phyloP scores from a whole-genome alignment of 108 stramenopile genomes.

The Nitzschia sp. region DNA sequence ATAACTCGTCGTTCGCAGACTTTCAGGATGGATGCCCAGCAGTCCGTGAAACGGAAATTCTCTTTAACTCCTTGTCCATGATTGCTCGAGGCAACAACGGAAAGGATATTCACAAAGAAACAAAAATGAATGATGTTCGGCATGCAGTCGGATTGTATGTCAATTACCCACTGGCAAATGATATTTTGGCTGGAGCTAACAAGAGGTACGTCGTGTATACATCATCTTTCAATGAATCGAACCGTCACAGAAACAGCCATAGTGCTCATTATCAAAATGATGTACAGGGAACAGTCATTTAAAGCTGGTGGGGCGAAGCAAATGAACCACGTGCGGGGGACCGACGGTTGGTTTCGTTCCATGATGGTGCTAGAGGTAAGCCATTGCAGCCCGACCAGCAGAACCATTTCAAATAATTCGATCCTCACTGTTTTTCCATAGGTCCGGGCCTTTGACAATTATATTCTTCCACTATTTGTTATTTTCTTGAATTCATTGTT shows the following conservation, averaged over 20 bases:
- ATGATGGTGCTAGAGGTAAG: slow-evolving; percentile 34
- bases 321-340: slow-evolving; percentile 37
- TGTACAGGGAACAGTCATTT: slow-evolving; percentile 15
- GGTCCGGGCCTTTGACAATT: slow-evolving; percentile 38
- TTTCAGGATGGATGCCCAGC: slow-evolving; percentile 24
- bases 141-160: slow-evolving; percentile 25
- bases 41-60: not conserved
- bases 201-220: slow-evolving; percentile 24
- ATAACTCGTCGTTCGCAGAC: not conserved
- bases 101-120: slow-evolving; percentile 16
- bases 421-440: not conserved
- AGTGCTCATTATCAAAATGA: no score
- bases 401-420: not conserved
- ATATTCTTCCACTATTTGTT: slow-evolving; percentile 14
- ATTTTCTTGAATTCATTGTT: slow-evolving; percentile 24
- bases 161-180: slow-evolving; percentile 28
- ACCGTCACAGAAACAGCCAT: no score
- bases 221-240: no score
- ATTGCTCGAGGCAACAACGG: slow-evolving; percentile 1
- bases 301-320: slow-evolving; percentile 32
- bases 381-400: not conserved
- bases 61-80: slow-evolving; percentile 12
- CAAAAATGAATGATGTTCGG: slow-evolving; percentile 29
- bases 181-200: slow-evolving; percentile 5
- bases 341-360: slow-evolving; percentile 39